A percentile compares a stretch with the other conserved stretches of the same genome.
Evolutionary conservation across 306 rosid genomes (phyloP).

Genomic region (Vigna reflexopilosa): DNA sequence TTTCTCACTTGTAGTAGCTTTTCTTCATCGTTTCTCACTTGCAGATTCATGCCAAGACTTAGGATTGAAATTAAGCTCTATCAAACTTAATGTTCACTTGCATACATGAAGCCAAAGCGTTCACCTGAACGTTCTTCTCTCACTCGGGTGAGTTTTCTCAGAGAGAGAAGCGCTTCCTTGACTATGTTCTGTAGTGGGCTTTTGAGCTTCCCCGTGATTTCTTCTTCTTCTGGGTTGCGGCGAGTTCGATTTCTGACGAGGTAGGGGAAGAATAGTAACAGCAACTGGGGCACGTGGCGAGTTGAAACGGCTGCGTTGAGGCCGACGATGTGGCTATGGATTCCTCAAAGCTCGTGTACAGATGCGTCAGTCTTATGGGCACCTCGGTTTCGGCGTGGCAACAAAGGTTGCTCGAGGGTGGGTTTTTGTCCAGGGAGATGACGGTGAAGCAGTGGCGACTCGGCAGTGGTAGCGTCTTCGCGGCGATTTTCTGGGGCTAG

Average conservation of each 20-base stretch:
- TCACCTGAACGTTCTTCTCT: conserved; percentile 47
- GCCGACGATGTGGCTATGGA: conserved; percentile 49
- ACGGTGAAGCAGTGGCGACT: too few relatives aligned
- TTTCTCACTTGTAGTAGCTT: background rate
- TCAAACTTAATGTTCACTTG: background rate
- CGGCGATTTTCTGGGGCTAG: too few relatives aligned
- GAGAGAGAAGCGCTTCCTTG: conserved; percentile 65
- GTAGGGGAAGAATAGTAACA: conserved; percentile 72
- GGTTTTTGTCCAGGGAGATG: background rate
- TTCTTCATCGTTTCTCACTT: background rate
- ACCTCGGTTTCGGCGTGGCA: conserved; percentile 12
- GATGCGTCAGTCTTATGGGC: background rate
- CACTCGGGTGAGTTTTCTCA: conserved; percentile 65
- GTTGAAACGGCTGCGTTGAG: conserved; percentile 58
- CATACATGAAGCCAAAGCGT: too few relatives aligned
- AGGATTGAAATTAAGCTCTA: conserved; percentile 36
- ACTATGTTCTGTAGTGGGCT: conserved; percentile 53
- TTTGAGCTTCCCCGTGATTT: conserved; percentile 55
- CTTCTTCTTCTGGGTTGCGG: conserved; percentile 57
- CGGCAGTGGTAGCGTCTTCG: too few relatives aligned
- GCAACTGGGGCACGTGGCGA: conserved; percentile 62
- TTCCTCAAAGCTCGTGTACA: conserved; percentile 52
- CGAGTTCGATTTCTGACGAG: conserved; percentile 65
- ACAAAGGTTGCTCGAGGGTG: background rate
- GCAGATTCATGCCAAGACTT: conserved; percentile 15